Evolutionary conservation across 257 asterid species (phyloP).

Genomic region (Misopates orontium): DNA sequence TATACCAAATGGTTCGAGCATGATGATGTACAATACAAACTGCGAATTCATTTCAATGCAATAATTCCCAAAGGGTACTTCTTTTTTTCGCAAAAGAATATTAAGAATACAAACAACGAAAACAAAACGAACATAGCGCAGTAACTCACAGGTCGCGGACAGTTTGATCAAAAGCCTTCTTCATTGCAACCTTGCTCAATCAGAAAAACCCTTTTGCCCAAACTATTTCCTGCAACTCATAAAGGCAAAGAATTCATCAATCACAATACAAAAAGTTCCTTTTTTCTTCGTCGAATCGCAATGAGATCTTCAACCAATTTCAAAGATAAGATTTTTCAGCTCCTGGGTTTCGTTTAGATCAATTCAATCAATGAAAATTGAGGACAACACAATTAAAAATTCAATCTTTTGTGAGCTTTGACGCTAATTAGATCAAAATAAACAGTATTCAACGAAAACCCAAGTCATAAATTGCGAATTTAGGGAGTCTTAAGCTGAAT

Average conservation of each 20-base stretch:
- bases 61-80: neutral
- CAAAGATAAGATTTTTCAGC: neutral
- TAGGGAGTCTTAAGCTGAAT: neutral
- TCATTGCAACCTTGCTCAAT: slow-evolving; percentile 52
- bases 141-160: slow-evolving; percentile 83
- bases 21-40: neutral
- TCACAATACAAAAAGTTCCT: neutral
- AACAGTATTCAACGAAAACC: neutral
- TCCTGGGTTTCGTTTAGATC: slow-evolving; percentile 4
- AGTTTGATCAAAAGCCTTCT: slow-evolving; percentile 92
- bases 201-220: slow-evolving; percentile 24
- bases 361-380: slow-evolving; percentile 15
- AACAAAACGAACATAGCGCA: neutral
- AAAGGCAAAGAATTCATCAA: slow-evolving; percentile 15
- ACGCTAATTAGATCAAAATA: neutral
- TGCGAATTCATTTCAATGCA: neutral
- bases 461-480: neutral
- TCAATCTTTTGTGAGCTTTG: neutral
- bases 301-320: slow-evolving; percentile 15
- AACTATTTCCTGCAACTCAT: slow-evolving; percentile 33
- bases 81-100: neutral
- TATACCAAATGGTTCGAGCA: neutral
- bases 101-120: slow-evolving; percentile 8
- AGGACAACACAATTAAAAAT: neutral
- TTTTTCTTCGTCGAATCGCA: neutral